A percentile compares a stretch with the other conserved stretches of the same genome.
Evolutionary conservation across 2,329 filamentous ascomycete species (phyloP).

Genomic region (Parastagonospora nodorum): DNA sequence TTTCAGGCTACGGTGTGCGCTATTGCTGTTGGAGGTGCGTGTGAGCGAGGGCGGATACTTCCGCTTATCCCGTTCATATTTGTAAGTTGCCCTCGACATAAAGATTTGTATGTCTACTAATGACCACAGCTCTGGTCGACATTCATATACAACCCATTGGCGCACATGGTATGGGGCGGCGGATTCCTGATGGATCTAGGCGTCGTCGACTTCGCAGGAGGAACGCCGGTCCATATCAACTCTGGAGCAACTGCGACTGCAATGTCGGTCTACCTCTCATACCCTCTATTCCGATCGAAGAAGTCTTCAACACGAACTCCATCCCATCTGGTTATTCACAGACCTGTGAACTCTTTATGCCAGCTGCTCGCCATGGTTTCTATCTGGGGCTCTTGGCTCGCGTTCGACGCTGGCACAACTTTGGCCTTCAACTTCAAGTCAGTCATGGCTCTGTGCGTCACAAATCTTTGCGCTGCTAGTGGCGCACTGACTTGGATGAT

Average conservation of each 20-base stretch:
- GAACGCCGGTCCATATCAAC: constrained; percentile 45
- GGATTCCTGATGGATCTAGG: constrained; percentile 52
- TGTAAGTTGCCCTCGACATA: constrained; percentile 14
- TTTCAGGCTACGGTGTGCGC: constrained; percentile 58
- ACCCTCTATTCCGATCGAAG: constrained; percentile 55
- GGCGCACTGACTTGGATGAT: constrained; percentile 55
- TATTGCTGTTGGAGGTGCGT: constrained; percentile 56
- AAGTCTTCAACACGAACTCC: constrained; percentile 53
- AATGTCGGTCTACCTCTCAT: constrained; percentile 57
- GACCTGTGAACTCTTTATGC: constrained; percentile 55
- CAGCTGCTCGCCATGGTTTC: constrained; percentile 56
- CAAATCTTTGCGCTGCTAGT: constrained; percentile 55
- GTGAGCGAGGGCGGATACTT: constrained; percentile 54
- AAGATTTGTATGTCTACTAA: neutral
- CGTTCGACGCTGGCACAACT: constrained; percentile 58
- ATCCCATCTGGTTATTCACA: constrained; percentile 53
- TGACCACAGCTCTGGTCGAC: constrained; percentile 53
- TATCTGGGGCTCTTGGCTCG: constrained; percentile 59
- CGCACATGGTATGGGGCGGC: constrained; percentile 57
- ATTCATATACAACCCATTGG: constrained; percentile 54
- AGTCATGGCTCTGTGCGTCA: constrained; percentile 57
- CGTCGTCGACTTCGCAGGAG: constrained; percentile 55
- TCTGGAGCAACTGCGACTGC: constrained; percentile 51
- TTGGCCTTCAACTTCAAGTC: constrained; percentile 57
- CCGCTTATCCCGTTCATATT: constrained; percentile 57